Percentiles rank a stretch among this genome's conserved stretches.
phyloP scores from a whole-genome alignment of 495 filamentous ascomycete species.

The Apodospora peruviana region DNA sequence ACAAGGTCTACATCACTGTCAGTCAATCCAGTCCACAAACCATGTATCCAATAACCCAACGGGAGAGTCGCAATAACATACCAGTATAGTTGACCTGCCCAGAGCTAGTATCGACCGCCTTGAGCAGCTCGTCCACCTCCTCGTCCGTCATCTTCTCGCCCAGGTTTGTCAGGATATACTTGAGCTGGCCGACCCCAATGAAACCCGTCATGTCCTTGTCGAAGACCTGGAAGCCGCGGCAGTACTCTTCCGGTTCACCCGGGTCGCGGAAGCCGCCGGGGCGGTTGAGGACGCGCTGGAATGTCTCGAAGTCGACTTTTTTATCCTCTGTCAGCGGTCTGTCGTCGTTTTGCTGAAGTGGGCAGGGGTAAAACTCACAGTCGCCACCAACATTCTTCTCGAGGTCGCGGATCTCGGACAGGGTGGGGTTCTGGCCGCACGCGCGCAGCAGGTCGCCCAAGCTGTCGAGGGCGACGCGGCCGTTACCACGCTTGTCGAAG shows the following conservation, averaged over 20 bases:
- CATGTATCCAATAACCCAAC: background rate
- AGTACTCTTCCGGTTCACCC: conserved; percentile 95
- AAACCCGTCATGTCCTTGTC: conserved; percentile 98
- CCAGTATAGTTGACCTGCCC: conserved; percentile 97
- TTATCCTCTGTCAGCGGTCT: too few species aligned
- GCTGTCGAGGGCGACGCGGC: conserved; percentile 76
- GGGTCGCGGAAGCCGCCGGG: conserved; percentile 97
- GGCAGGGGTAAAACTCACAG: conserved; percentile 57
- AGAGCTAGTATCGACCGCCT: conserved; percentile 88
- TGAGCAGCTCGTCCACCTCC: conserved; percentile 95
- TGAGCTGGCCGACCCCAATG: conserved; percentile 92
- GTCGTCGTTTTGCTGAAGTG: too few species aligned
- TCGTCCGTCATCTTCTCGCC: conserved; percentile 99
- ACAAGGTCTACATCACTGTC: conserved; percentile 63
- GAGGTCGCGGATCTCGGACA: conserved; percentile 83
- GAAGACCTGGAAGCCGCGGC: conserved; percentile 96
- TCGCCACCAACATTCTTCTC: conserved; percentile 83
- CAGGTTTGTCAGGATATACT: conserved; percentile 93
- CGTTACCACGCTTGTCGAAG: conserved; percentile 96
- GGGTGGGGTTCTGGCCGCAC: conserved; percentile 95
- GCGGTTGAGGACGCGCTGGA: conserved; percentile 90
- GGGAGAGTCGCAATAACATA: conserved; percentile 31
- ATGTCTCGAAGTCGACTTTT: conserved; percentile 94
- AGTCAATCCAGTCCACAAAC: background rate
- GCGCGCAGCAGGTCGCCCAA: conserved; percentile 92